Evolutionary conservation across 169 alveolate species (phyloP), one percentile per base, ranked within the genome.

Genomic region (Plasmodium ovale): DNA sequence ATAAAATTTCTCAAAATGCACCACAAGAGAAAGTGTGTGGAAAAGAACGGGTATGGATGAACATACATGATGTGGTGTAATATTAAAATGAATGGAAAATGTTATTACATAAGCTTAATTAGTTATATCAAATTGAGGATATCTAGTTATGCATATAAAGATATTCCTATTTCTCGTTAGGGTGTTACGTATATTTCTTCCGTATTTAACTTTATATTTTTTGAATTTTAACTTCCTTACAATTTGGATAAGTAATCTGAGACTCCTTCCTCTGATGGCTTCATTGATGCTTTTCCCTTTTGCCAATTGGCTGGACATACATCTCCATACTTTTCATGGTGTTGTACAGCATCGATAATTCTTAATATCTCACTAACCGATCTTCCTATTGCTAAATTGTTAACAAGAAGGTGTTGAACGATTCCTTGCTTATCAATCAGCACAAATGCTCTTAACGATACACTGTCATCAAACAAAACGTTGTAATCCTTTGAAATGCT

Each of bases 331-430:
- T 96, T 97, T 90, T 99, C 99, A 90, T 95, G 95, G 94, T 92
- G 96, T 93, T 98, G 98, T 94, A 98, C 93, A 12, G 99, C 99
- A 69, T 99, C 98, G 31, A 99, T 97, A 51, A 98, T 94, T 91
- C 99, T 96, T 54, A 99, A 64, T 35, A 96, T 96, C 85, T 99
- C 99, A 59, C 97, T 98, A 49, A 85, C 98, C 82, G 98, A 96
- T 93, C 99, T 97, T 65, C 99, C 99, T n/a, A 99, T 97, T n/a
- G 99, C 99, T 39, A 98, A 94, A 95, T 98, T 99, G 92, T 98
- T 97, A 87, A 98, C 97, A 39, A 97, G 95, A 85, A 94, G 93
- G 82, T 97, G 99, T 89, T 99, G 98, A 39, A 99, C 94, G 51
- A 96, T 88, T 70, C 99, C 99, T 71, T 98, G 94, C 69, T 96